Base-by-base conservation (phyloP, 1,139 yeast genomes). In the Taphrina sp. region DNA sequence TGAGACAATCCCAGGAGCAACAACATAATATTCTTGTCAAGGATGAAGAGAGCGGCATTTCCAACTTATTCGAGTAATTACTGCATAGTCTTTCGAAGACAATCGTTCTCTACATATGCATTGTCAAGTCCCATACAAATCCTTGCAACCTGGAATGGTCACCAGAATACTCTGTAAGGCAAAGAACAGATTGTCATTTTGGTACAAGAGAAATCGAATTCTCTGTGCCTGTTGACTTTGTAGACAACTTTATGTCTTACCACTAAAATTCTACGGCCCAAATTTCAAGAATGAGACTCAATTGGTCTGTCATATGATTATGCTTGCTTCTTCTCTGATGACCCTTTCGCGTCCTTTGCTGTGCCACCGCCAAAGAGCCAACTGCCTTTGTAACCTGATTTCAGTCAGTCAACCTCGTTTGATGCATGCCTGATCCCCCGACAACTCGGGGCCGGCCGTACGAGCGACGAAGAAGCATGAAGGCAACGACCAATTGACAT, bases 11-110 rank as follows among this genome's bases (percentile, higher is more conserved):
- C 10, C 47, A 44, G 20, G 49, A 52, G n/a, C 35, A 23, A 33
- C 33, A 29, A 17, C 28, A 39, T n/a, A 38, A 39, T 16, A 22
- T 49, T 14, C 41, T 49, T 16, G 44, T 35, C 24, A 49, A 49
- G 34, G 54, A 49, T 2, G 46, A 49, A n/a, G 54, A 49, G n/a
- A 39, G 46, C 16, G 54, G 54, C n/a, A 49, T 49, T n/a, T 45
- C 43, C 31, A 49, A 39, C 24, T 35, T 49, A 14, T 49, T 49
- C 17, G 46, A 22, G 14, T 47, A 17, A 17, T n/a, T n/a, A n/a
- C n/a, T n/a, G n/a, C n/a, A n/a, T n/a, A n/a, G n/a, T n/a, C n/a
- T n/a, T n/a, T n/a, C n/a, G n/a, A n/a, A n/a, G n/a, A n/a, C n/a
- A n/a, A n/a, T n/a, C n/a, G n/a, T n/a, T n/a, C n/a, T n/a, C n/a